phyloP scores from a whole-genome alignment of 1,139 yeast species.

The Taiozyma sp. region DNA sequence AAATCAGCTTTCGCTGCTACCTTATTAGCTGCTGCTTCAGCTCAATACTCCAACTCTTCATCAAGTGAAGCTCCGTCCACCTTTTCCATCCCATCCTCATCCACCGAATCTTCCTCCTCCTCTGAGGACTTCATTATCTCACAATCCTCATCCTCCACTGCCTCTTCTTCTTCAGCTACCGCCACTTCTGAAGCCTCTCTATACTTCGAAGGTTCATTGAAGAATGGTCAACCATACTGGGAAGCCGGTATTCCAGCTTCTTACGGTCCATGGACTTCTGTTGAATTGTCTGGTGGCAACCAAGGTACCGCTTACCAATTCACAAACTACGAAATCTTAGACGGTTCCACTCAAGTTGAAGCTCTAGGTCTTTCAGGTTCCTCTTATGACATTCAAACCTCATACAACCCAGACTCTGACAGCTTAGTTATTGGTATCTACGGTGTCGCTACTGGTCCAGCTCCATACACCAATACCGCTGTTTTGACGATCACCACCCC shows the following conservation, averaged over 20 bases:
- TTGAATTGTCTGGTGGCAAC: slow-evolving; percentile 15
- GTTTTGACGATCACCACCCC: slow-evolving; percentile 16
- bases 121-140: slow-evolving; percentile 14
- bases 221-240: slow-evolving; percentile 21
- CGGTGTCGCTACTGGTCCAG: slow-evolving; percentile 14
- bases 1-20: slow-evolving; percentile 16
- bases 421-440: slow-evolving; percentile 5
- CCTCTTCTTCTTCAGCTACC: slow-evolving; percentile 6
- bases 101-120: slow-evolving; percentile 9
- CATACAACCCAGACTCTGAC: slow-evolving; percentile 2
- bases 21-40: slow-evolving; percentile 19
- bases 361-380: slow-evolving; percentile 6
- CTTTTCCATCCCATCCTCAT: slow-evolving; percentile 14
- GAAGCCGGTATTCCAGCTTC: slow-evolving; percentile 18
- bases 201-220: slow-evolving; percentile 19
- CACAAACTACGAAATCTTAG: slow-evolving; percentile 10
- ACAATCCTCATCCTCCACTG: slow-evolving; percentile 14
- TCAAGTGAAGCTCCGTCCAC: slow-evolving; percentile 8
- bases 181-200: slow-evolving; percentile 13
- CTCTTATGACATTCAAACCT: slow-evolving; percentile 10
- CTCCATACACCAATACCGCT: slow-evolving; percentile 17
- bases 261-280: slow-evolving; percentile 18
- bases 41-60: slow-evolving; percentile 15
- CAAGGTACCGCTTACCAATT: slow-evolving; percentile 16
- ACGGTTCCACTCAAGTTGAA: slow-evolving; percentile 17